A percentile compares a stretch with the other conserved stretches of the same genome.
Conservation (phyloP, 192 early-diverging fungal genomes). For the Coemansia nantahalensis region DNA sequence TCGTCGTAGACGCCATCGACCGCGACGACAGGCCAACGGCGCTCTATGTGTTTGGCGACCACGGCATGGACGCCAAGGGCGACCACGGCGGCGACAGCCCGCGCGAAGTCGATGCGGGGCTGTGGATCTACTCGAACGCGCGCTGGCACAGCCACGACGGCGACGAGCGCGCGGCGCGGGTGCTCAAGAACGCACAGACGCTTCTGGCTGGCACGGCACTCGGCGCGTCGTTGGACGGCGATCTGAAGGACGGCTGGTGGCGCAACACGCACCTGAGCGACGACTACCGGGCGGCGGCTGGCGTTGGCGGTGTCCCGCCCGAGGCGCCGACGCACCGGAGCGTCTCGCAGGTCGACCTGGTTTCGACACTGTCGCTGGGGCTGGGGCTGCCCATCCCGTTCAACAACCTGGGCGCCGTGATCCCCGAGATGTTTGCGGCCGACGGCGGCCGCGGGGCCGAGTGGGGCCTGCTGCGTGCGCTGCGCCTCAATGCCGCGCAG, state of each 20-base stretch:
- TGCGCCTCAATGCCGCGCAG: conserved; percentile 67
- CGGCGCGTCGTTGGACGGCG: conserved; percentile 54
- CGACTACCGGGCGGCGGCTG: conserved; percentile 13
- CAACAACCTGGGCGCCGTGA: conserved; percentile 83
- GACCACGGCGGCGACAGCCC: conserved; percentile 97
- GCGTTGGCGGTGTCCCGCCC: conserved; percentile 5
- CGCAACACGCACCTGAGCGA: conserved; percentile 32
- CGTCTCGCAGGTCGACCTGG: conserved; percentile 88
- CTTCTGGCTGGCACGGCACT: conserved; percentile 6
- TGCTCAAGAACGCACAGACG: conserved; percentile 8
- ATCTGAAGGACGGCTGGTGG: conserved; percentile 36
- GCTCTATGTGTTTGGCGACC: conserved; percentile 91
- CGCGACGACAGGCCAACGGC: conserved; percentile 63
- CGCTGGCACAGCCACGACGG: conserved; percentile 48
- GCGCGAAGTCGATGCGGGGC: conserved; percentile 79
- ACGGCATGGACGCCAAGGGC: conserved; percentile 94
- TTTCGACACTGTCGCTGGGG: conserved; percentile 76
- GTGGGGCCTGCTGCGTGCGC: conserved; percentile 53
- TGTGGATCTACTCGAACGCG: conserved; percentile 76
- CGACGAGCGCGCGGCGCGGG: conserved; percentile 19
- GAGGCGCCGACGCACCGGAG: conserved; percentile 55
- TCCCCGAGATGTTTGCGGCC: conserved; percentile 80
- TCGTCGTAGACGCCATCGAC: conserved; percentile 64
- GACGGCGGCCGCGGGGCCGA: conserved; percentile 6
- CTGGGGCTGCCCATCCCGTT: conserved; percentile 89